Evolutionary conservation across 306 rosid species (phyloP).

Genomic region (Ceratonia siliqua): DNA sequence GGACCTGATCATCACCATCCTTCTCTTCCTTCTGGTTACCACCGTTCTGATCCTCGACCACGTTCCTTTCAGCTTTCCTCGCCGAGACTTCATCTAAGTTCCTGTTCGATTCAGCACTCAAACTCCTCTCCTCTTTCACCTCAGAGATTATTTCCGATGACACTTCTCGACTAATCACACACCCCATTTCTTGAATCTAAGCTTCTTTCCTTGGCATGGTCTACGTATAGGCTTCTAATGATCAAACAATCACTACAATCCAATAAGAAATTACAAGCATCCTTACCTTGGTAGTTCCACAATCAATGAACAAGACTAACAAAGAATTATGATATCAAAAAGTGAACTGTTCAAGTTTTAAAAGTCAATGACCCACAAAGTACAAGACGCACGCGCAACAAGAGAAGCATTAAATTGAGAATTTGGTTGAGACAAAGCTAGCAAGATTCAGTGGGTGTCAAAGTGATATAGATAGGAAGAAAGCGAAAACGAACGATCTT

Average conservation of each 20-base stretch:
- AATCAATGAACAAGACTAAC: slow-evolving; percentile 3
- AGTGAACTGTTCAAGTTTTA: neutral
- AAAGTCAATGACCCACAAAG: neutral
- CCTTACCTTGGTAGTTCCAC: slow-evolving; percentile 2
- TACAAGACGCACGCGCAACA: neutral
- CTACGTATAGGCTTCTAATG: slow-evolving; percentile 22
- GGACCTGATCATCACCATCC: slow-evolving; percentile 29
- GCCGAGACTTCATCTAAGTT: slow-evolving; percentile 54
- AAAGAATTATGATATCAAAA: neutral
- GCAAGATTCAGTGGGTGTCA: slow-evolving; percentile 11
- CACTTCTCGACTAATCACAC: slow-evolving; percentile 71
- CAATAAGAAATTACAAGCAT: neutral
- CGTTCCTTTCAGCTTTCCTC: slow-evolving; percentile 32
- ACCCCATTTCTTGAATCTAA: slow-evolving; percentile 83
- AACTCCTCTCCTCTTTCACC: slow-evolving; percentile 55
- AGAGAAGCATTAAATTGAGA: neutral
- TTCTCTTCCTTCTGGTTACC: slow-evolving; percentile 49
- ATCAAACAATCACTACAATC: slow-evolving; percentile 37
- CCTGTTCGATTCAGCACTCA: slow-evolving; percentile 49
- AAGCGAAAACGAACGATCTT: slow-evolving; percentile 20
- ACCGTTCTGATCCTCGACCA: slow-evolving; percentile 48
- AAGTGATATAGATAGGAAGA: slow-evolving; percentile 22
- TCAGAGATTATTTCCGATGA: slow-evolving; percentile 54
- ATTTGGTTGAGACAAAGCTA: neutral
- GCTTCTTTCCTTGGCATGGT: slow-evolving; percentile 53